Evolutionary conservation across 2,329 filamentous ascomycete species (phyloP).

Genomic region (Penicillium sp.): DNA sequence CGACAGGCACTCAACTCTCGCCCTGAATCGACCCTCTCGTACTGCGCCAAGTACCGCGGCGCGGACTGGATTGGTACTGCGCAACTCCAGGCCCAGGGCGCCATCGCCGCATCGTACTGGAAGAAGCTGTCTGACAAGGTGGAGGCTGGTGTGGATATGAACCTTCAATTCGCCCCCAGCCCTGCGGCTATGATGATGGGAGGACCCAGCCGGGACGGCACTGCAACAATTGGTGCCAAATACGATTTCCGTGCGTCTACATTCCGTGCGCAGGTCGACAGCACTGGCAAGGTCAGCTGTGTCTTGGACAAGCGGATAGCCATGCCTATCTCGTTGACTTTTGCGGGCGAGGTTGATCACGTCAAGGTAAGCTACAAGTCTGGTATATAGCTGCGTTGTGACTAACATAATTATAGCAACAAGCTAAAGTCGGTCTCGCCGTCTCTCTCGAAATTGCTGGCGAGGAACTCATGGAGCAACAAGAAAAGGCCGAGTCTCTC

Average conservation of each 20-base stretch:
- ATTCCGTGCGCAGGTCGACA: conserved; percentile 94
- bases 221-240: conserved; percentile 89
- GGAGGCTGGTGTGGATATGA: conserved; percentile 92
- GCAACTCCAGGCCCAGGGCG: conserved; percentile 84
- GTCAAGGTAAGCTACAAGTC: conserved; percentile 64
- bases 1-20: conserved; percentile 76
- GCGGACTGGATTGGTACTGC: conserved; percentile 89
- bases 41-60: conserved; percentile 86
- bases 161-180: conserved; percentile 71
- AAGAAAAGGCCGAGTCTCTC: conserved; percentile 53
- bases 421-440: conserved; percentile 89
- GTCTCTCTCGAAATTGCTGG: conserved; percentile 84
- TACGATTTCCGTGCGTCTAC: conserved; percentile 97
- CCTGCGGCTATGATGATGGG: conserved; percentile 69
- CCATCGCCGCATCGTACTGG: conserved; percentile 91
- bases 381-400: conserved; percentile 2
- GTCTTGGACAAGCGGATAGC: conserved; percentile 94
- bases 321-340: conserved; percentile 86
- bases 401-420: conserved; percentile 59
- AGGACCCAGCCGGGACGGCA: conserved; percentile 75
- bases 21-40: conserved; percentile 87
- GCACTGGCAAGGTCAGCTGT: conserved; percentile 87
- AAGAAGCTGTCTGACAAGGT: conserved; percentile 87
- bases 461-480: conserved; percentile 83
- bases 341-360: conserved; percentile 95